Percentiles rank a stretch among this genome's conserved stretches.
phyloP scores from a whole-genome alignment of 305 asterid genomes.

The Andrographis paniculata region DNA sequence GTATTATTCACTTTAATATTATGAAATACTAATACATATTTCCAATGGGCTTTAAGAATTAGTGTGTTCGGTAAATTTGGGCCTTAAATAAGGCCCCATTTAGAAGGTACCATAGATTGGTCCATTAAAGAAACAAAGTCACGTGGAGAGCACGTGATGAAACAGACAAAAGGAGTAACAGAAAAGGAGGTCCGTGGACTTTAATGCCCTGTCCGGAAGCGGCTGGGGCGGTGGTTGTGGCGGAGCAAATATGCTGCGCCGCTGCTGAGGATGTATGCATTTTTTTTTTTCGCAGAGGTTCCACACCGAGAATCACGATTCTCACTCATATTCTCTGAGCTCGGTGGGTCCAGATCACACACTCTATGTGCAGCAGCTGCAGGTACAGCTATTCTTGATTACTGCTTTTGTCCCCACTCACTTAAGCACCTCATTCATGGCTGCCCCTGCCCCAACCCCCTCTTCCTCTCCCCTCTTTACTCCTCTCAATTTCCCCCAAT shows the following conservation, averaged over 20 bases:
- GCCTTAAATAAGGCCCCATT: too few species aligned
- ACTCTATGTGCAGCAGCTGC: too few species aligned
- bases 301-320: conserved; percentile 26
- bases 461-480: conserved; percentile 20
- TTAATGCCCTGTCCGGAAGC: background rate
- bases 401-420: conserved; percentile 63
- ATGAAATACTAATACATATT: too few species aligned
- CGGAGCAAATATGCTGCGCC: too few species aligned
- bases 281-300: conserved; percentile 4
- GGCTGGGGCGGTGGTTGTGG: background rate
- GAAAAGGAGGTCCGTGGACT: background rate
- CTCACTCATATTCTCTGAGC: conserved; percentile 11
- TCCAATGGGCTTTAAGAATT: too few species aligned
- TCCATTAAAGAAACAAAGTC: too few species aligned
- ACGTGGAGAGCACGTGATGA: too few species aligned
- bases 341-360: conserved; percentile 39
- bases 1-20: too few species aligned
- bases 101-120: too few species aligned
- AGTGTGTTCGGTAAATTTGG: too few species aligned
- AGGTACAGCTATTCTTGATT: conserved; percentile 54
- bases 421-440: conserved; percentile 72
- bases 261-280: too few species aligned
- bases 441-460: conserved; percentile 34
- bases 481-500: conserved; percentile 17
- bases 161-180: too few species aligned